Conservation (phyloP, 148 eudicot genomes). For the Linanthus parryae region DNA sequence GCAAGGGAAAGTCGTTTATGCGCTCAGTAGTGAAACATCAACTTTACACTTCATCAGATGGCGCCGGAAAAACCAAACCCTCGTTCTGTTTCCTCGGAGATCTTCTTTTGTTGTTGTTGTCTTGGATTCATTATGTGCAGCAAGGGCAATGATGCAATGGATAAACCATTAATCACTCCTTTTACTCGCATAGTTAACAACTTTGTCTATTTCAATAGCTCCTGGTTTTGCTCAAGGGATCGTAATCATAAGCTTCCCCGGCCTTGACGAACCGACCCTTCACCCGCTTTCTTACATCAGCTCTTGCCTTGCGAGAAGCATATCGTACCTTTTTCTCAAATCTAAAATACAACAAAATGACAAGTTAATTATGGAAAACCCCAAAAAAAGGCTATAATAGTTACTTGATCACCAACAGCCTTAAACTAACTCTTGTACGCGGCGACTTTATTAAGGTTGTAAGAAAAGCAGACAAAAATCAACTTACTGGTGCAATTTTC, state of each 20-base stretch:
- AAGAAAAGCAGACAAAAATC: background rate
- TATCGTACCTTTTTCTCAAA: constrained; percentile 84
- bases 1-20: no score
- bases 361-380: background rate
- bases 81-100: no score
- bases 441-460: background rate
- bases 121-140: no score
- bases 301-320: constrained; percentile 86
- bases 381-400: background rate
- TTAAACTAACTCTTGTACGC: background rate
- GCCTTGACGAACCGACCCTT: constrained; percentile 87
- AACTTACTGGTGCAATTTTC: no score
- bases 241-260: constrained; percentile 85
- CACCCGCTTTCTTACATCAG: constrained; percentile 80
- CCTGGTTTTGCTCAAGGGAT: constrained; percentile 53
- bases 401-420: background rate
- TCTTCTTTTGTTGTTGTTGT: no score
- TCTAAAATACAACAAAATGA: constrained; percentile 20
- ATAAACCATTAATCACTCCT: no score
- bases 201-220: no score
- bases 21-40: no score
- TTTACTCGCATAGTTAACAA: no score
- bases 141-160: no score
- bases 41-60: no score
- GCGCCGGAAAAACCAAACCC: no score